Percentiles rank a stretch among this genome's conserved stretches.
These are phyloP conservation scores for Paxillus rubicundulus DNA, from an alignment of 768 basidiomycete species.

Conservation along the genomic window DNA sequence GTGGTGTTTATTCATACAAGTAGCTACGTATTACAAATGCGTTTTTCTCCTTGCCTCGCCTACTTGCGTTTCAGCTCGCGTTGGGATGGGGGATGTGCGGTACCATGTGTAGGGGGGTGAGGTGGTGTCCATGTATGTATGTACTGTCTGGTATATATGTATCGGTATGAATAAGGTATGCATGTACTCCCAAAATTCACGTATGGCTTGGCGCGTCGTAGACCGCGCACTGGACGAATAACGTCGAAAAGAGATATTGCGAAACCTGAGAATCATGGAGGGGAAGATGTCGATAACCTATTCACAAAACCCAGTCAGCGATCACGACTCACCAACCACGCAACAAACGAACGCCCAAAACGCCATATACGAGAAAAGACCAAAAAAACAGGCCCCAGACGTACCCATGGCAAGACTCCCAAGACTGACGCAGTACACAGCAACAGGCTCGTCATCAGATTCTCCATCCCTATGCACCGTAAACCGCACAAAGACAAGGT, in stretches of 20 bases:
- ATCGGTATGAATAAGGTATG: not conserved
- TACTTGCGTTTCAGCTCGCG: too few relatives aligned
- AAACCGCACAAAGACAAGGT: constrained; percentile 82
- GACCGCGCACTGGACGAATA: constrained; percentile 73
- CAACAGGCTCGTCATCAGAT: constrained; percentile 63
- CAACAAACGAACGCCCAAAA: not conserved
- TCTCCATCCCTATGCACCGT: constrained; percentile 65
- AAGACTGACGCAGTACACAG: constrained; percentile 69
- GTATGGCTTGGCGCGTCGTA: constrained; percentile 25
- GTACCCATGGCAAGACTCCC: constrained; percentile 71
- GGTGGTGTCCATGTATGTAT: too few relatives aligned
- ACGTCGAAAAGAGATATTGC: constrained; percentile 90
- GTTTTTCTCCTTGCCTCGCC: too few relatives aligned
- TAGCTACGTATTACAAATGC: too few relatives aligned
- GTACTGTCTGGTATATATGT: not conserved
- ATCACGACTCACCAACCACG: not conserved
- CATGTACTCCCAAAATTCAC: not conserved
- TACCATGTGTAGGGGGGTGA: too few relatives aligned
- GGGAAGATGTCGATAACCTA: constrained; percentile 89
- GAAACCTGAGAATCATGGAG: constrained; percentile 85
- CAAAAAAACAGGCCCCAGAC: constrained; percentile 17
- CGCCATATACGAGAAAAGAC: not conserved
- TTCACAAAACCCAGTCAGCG: not conserved
- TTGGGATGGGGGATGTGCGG: too few relatives aligned
- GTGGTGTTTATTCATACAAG: too few relatives aligned